Base-by-base conservation (phyloP, 2,329 filamentous ascomycete genomes). In the Fusarium anguioides region DNA sequence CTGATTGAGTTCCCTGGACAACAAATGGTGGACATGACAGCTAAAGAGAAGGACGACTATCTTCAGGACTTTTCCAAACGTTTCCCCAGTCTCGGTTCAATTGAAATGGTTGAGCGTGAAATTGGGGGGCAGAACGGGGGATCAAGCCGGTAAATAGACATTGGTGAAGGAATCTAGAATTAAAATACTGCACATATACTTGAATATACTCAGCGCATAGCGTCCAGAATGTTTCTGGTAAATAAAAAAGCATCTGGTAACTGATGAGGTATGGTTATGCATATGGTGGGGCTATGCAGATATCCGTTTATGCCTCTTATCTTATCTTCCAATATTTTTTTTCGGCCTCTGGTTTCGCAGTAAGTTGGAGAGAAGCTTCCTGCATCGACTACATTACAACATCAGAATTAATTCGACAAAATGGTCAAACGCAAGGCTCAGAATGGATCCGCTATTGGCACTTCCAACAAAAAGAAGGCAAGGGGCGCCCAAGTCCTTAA, bases 91-190 rank as follows among this genome's bases (percentile, higher is more conserved):
- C 81, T 98, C 59, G 90, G 89, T 55, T 87, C 93, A 11, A 87
- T 97, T 70, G 94, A 97, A 81, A 92, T 95, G 89, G 91, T 93
- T n/a, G 92, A 96, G 80, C 87, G 89, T 61, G 91, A 86, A 51
- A 75, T 80, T 41, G 66, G 62, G 33, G 66, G 68, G n/a, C 73
- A 68, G 14, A 57, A 62, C 21, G 84, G 72, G 79, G 64, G 63
- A 33, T 55, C 67, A 21, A 60, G 63, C 62, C 71, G 69, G 63
- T 74, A 57, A 71, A 53, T 42, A 45, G 40, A 54, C 37, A 47
- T 52, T 46, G 45, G 47, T 40, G 24, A 49, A 37, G 44, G 47
- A 57, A 60, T 64, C 27, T 66, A 67, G 52, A 56, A 40, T 45
- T 57, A 31, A 35, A 53, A 51, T 58, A 49, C 23, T 63, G 33